Evolutionary conservation across 2,329 filamentous ascomycete species (phyloP), one percentile per base, ranked within the genome.

Genomic region (Elsinoe australis): DNA sequence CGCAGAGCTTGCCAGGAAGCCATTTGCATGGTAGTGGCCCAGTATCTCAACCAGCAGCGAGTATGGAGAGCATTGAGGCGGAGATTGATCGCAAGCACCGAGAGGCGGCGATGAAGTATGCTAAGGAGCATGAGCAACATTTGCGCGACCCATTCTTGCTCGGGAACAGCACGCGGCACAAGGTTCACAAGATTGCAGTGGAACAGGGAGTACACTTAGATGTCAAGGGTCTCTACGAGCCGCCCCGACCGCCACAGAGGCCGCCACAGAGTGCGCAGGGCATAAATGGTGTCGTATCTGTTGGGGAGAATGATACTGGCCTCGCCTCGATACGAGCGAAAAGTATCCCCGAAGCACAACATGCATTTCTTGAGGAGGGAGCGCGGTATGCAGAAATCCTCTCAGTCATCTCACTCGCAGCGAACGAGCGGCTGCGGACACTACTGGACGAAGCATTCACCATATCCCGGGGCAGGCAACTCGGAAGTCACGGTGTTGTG

Each of bases 331-430:
- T 60, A 15, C 60, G 51, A 26, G 70, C 78, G 67, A 19, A 31
- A 15, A 48, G 32, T 24, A 28, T 48, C 32, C 18, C 48, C 47
- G 32, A 52, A 53, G 5, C 58, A 60, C 48, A 59, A 46, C 58
- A 67, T 54, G 87, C 84, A 47, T 77, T 94, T 29, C 77, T 92
- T 0, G 80, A 83, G 28, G 62, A 66, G 15, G 84, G 88, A 34
- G 79, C 85, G 1, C 80, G 78, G 47, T 71, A 95, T 26, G 83
- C 85, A 10, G 88, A 95, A 52, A 85, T 95, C 55, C 68, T 95
- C 35, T 84, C 86, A 19, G 72, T 95, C 12, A 64, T 95, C 50
- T 92, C 87, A 4, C 75, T 95, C 49, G 85, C 86, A 14, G 82
- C 87, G 7, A 87, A 90, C 61, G 84, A 94, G 56, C 78, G 87